Percentiles rank a stretch among this genome's conserved stretches.
phyloP scores from a whole-genome alignment of 1,139 yeast species.

The Kazachstania sp. region DNA sequence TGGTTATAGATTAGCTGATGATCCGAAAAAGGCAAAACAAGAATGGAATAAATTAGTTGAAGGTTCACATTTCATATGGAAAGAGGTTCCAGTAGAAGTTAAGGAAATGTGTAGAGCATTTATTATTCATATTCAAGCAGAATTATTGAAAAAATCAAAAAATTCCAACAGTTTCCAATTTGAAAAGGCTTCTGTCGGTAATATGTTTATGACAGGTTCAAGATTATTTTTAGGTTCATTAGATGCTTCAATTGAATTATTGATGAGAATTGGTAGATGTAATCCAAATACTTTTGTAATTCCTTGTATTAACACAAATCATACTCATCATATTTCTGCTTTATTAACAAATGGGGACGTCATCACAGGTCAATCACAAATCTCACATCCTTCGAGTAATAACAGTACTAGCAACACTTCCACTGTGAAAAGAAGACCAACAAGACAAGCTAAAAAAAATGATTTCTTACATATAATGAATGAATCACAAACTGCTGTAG shows the following conservation, averaged over 20 bases:
- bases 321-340: conserved; percentile 83
- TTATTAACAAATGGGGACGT: conserved; percentile 56
- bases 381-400: conserved; percentile 61
- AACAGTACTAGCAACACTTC: background rate
- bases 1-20: conserved; percentile 52
- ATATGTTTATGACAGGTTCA: conserved; percentile 73
- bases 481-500: background rate
- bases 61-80: conserved; percentile 71
- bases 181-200: conserved; percentile 78
- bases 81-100: conserved; percentile 50
- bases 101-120: conserved; percentile 72
- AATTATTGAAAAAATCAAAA: conserved; percentile 60
- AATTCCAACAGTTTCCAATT: conserved; percentile 51
- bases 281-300: conserved; percentile 49
- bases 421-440: background rate
- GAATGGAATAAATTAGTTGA: conserved; percentile 79
- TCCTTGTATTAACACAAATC: conserved; percentile 79
- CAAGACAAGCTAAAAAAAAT: background rate
- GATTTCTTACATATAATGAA: conserved; percentile 2
- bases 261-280: conserved; percentile 59
- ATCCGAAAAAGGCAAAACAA: conserved; percentile 43
- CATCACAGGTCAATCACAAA: conserved; percentile 91
- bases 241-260: conserved; percentile 74
- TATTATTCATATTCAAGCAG: conserved; percentile 69
- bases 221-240: conserved; percentile 75